Percentiles rank a stretch among this genome's conserved stretches.
These are phyloP conservation scores for Pulveroboletus sp. DNA, from an alignment of 768 basidiomycete genomes.

Conservation along the genomic window DNA sequence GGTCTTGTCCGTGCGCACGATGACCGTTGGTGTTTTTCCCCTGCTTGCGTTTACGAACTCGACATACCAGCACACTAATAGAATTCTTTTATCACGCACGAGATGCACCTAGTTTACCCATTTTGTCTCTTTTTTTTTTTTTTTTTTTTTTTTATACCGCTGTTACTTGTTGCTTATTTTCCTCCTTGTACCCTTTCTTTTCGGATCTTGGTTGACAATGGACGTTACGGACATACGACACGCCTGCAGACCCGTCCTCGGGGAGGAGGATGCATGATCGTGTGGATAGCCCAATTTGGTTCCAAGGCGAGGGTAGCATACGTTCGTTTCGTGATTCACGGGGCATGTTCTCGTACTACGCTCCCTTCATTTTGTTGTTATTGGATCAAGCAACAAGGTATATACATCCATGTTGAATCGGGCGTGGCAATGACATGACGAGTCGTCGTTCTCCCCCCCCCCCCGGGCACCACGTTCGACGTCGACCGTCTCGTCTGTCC, in stretches of 20 bases:
- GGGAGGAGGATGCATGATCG: too few species aligned
- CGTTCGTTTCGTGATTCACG: constrained; percentile 15
- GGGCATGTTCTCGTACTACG: constrained; percentile 15
- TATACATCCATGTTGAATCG: not conserved
- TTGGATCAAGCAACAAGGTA: too few species aligned
- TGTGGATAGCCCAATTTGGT: not conserved
- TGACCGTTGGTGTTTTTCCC: not conserved
- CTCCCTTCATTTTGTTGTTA: not conserved
- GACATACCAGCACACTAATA: constrained; percentile 24
- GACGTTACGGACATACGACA: constrained; percentile 23
- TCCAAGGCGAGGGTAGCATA: constrained; percentile 8
- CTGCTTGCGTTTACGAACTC: too few species aligned
- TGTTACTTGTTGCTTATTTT: not conserved
- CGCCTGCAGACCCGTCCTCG: constrained; percentile 15
- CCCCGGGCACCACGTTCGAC: too few species aligned
- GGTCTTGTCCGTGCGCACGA: not conserved
- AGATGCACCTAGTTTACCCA: constrained; percentile 2
- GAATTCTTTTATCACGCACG: constrained; percentile 7
- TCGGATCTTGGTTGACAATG: constrained; percentile 20
- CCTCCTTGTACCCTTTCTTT: too few species aligned
- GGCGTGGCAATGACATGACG: too few species aligned
- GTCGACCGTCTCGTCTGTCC: too few species aligned
- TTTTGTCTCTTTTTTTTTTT: too few species aligned
- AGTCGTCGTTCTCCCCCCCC: too few species aligned
- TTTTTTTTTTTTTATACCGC: constrained; percentile 2